Base-by-base conservation (phyloP, 805 yeast species). In the Kodamaea neixiangensis region DNA sequence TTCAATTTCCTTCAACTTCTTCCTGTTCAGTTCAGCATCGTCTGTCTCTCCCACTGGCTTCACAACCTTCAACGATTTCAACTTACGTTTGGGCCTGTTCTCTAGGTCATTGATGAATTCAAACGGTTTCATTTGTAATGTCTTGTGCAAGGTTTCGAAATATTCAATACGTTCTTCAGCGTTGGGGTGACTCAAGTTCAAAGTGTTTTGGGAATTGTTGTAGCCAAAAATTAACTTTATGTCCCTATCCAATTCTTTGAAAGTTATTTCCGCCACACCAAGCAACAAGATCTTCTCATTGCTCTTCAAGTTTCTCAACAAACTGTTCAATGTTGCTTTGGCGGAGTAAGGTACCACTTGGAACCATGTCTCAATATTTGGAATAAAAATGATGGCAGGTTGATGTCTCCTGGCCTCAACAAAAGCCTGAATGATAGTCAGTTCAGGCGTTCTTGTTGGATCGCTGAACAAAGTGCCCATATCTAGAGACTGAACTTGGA, bases 401-500 rank as follows among this genome's bases (percentile, higher is more conserved):
- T 87, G 87, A 55, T 93, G 96, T 62, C 96, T 81, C 56, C 88
- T 81, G 5, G 96, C 94, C 68, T 94, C 99, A 18, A 87, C 75
- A 60, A 94, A 86, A 38, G 87, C 78, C 63, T 89, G 97, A 22
- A 93, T 88, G 17, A 91, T 77, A 0, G 87, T 79, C 61, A 89
- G 86, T 65, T 94, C 99, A 1, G 93, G 85, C 0, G 96, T 81
- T 59, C 89, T 74, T 0, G 90, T 82, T 6, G 93, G 76, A 59
- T 93, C 97, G 11, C 90, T 82, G 55, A 84, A 83, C 49, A 94
- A 64, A 6, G 85, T 77, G 1, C 91, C 87, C 51, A 94, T 71
- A 63, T 94, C 99, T 39, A 94, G 73, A 1, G 87, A 81, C 64
- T 94, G 97, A 11, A 90, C 85, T 61, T 90, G 93, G 60, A 86